Evolutionary conservation across 169 alveolate genomes (phyloP).

Genomic region (Eimeria tenella): DNA sequence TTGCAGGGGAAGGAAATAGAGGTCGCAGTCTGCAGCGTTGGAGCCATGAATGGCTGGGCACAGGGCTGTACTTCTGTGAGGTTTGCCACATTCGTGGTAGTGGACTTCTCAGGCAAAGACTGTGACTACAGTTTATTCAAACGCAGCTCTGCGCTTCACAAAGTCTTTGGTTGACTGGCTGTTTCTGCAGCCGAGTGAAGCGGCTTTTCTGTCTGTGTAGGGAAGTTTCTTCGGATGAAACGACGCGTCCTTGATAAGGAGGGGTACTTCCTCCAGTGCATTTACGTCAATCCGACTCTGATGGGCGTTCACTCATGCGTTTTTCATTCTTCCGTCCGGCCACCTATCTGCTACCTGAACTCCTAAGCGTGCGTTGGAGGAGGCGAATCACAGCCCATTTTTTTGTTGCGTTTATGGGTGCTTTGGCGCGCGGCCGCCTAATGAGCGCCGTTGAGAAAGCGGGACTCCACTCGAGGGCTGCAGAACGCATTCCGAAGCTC

Average conservation of each 20-base stretch:
- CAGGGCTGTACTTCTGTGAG: slow-evolving; percentile 23
- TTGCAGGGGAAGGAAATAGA: slow-evolving; percentile 52
- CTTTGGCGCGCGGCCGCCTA: too few relatives aligned
- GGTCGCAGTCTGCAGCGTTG: slow-evolving; percentile 34
- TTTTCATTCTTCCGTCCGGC: too few relatives aligned
- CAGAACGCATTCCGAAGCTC: background rate
- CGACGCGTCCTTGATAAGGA: slow-evolving; percentile 1
- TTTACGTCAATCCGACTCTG: slow-evolving; percentile 35
- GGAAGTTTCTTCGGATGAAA: background rate
- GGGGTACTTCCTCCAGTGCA: slow-evolving; percentile 2
- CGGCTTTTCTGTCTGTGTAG: too few relatives aligned
- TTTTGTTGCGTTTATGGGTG: too few relatives aligned
- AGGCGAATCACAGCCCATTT: too few relatives aligned
- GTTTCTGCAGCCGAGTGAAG: too few relatives aligned
- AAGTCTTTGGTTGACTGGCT: too few relatives aligned
- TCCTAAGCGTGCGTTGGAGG: too few relatives aligned
- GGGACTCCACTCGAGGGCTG: slow-evolving; percentile 30
- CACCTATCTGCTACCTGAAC: background rate
- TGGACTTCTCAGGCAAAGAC: slow-evolving; percentile 40
- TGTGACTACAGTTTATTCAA: slow-evolving; percentile 80
- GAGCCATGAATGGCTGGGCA: slow-evolving; percentile 43
- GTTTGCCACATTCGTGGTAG: background rate
- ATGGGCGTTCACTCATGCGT: background rate
- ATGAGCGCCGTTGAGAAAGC: background rate
- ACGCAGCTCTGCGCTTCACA: background rate